Percentiles rank a stretch among this genome's conserved stretches.
These are phyloP conservation scores for Aspergillus fructus DNA, from an alignment of 2,329 filamentous ascomycete species.

Conservation along the genomic window DNA sequence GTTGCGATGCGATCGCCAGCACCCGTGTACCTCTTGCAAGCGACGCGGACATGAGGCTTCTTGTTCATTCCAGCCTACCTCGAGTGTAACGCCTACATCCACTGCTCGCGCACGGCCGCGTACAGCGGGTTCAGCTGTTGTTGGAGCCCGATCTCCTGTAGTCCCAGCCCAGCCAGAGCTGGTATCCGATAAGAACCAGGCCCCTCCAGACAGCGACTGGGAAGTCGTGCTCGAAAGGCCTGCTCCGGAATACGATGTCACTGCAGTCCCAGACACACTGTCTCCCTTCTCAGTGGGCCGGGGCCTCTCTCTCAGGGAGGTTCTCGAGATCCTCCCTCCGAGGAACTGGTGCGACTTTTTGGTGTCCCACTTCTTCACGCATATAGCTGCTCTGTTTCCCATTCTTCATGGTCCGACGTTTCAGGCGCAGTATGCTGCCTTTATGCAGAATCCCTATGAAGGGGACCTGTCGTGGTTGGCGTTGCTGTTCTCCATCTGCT, in stretches of 20 bases:
- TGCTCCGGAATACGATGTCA: too few relatives aligned
- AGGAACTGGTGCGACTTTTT: conserved; percentile 2
- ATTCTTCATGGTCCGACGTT: conserved; percentile 9
- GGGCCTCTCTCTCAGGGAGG: conserved; percentile 10
- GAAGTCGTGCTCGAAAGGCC: background rate
- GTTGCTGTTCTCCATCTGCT: conserved; percentile 28
- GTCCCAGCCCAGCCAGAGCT: too few relatives aligned
- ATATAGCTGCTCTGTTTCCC: background rate
- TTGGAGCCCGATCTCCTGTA: too few relatives aligned
- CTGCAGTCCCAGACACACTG: too few relatives aligned
- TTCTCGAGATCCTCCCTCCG: conserved; percentile 9
- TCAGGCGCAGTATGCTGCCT: conserved; percentile 1
- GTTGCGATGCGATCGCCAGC: conserved; percentile 4
- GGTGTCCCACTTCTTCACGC: background rate
- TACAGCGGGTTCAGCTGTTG: too few relatives aligned
- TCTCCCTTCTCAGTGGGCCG: too few relatives aligned
- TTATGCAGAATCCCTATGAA: conserved; percentile 13
- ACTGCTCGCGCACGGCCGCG: too few relatives aligned
- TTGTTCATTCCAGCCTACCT: background rate
- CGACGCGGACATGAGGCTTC: background rate
- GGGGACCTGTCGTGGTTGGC: conserved; percentile 29
- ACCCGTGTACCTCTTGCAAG: background rate
- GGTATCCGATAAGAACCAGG: background rate
- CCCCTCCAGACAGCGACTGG: background rate
- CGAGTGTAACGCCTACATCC: too few relatives aligned